Percentiles rank a stretch among this genome's conserved stretches.
Evolutionary conservation across 1,284 basidiomycete species (phyloP).

Genomic region (Sparassis latifolia): DNA sequence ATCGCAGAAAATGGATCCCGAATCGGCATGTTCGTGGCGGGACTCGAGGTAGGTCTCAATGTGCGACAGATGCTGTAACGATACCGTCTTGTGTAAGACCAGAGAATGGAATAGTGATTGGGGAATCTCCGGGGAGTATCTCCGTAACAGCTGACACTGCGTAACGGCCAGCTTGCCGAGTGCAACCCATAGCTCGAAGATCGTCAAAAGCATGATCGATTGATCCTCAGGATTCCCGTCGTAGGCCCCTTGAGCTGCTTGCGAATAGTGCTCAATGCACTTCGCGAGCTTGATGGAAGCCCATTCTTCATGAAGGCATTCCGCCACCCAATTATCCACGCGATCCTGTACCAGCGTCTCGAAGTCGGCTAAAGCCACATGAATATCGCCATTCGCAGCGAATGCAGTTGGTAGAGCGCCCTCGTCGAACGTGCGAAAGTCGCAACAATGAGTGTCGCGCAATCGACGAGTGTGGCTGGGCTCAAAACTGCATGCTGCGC

Average conservation of each 20-base stretch:
- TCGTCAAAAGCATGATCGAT: conserved; percentile 37
- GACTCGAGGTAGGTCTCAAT: conserved; percentile 26
- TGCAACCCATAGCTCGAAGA: conserved; percentile 1
- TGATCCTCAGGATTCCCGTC: conserved; percentile 31
- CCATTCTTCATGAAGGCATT: not conserved
- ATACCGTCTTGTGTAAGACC: conserved; percentile 27
- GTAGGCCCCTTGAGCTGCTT: conserved; percentile 19
- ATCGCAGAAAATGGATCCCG: conserved; percentile 20
- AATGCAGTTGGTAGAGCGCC: not conserved
- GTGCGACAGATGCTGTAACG: conserved; percentile 21
- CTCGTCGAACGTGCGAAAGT: not conserved
- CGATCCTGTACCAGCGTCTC: not conserved
- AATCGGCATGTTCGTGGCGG: conserved; percentile 17
- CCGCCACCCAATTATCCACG: not conserved
- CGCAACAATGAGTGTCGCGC: not conserved
- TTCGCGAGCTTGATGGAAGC: not conserved
- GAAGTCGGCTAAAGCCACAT: not conserved
- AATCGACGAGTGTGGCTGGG: conserved; percentile 14
- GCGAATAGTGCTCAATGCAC: not conserved
- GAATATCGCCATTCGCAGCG: not conserved
- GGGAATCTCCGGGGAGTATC: conserved; percentile 41
- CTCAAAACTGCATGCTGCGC: not conserved
- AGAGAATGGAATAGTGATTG: conserved; percentile 29
- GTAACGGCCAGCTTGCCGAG: conserved; percentile 32
- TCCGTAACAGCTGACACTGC: conserved; percentile 28